phyloP scores from a whole-genome alignment of 805 yeast species.

The Wickerhamiella lipophila region DNA sequence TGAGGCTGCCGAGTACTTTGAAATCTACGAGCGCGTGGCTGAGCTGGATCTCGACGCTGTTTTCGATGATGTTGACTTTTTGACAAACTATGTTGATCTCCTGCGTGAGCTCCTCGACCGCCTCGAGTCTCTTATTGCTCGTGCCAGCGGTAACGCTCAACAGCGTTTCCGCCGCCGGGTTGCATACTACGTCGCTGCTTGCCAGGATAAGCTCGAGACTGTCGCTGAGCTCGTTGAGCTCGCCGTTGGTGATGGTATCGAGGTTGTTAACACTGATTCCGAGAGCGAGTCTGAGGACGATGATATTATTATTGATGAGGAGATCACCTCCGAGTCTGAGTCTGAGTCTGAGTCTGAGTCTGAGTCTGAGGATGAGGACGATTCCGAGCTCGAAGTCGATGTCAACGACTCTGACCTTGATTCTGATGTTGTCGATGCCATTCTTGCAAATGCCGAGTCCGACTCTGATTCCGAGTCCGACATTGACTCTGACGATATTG shows the following conservation, averaged over 20 bases:
- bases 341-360: slow-evolving; percentile 11
- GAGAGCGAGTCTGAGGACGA: slow-evolving; percentile 11
- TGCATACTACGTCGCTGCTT: slow-evolving; percentile 22
- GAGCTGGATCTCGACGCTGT: slow-evolving; percentile 30
- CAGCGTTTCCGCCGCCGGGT: slow-evolving; percentile 23
- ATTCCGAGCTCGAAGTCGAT: slow-evolving; percentile 18
- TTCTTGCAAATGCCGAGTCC: slow-evolving; percentile 17
- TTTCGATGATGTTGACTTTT: slow-evolving; percentile 22
- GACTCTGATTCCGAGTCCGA: slow-evolving; percentile 13
- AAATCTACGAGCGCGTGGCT: slow-evolving; percentile 21
- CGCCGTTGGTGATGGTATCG: slow-evolving; percentile 16
- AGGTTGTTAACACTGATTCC: slow-evolving; percentile 14
- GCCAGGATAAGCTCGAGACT: slow-evolving; percentile 18
- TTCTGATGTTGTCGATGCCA: slow-evolving; percentile 17
- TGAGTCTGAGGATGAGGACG: no score
- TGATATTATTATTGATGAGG: slow-evolving; percentile 3
- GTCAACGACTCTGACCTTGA: slow-evolving; percentile 17
- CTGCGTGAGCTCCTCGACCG: slow-evolving; percentile 22
- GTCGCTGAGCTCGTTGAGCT: slow-evolving; percentile 22
- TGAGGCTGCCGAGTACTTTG: slow-evolving; percentile 23
- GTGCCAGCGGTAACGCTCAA: slow-evolving; percentile 20
- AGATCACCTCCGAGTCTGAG: slow-evolving; percentile 8
- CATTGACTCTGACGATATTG: slow-evolving; percentile 18
- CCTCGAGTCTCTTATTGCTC: slow-evolving; percentile 19
- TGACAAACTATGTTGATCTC: slow-evolving; percentile 17